Base-by-base conservation (phyloP, 805 yeast genomes). In the Ogataea pilisensis region DNA sequence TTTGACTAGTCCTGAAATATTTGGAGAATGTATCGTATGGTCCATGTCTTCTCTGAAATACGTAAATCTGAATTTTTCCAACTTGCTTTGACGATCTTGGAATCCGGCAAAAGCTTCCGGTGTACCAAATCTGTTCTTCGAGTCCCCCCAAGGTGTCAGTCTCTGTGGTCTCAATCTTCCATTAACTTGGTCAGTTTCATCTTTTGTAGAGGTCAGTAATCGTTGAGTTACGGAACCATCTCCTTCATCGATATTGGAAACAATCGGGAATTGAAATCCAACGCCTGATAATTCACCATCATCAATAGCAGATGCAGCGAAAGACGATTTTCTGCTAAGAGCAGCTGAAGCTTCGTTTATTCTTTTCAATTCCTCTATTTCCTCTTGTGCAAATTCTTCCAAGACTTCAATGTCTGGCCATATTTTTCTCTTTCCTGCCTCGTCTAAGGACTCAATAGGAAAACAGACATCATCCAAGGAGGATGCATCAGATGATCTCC, bases 381-480 rank as follows among this genome's bases (percentile, higher is more conserved):
- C 97, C 48, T 83, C 83, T 25, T 66, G 69, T 1, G 88, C 80
- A 63, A 80, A 91, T 46, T 89, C 95, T 48, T 81, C 82, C 48
- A 91, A 66, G 0, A 85, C 77, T 25, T 68, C 56, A 14, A 87
- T 66, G 55, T 93, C 97, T 1, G 98, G 99, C 98, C 98, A 91
- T 34, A 61, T 54, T 46, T 65, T 68, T 20, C 54, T 53, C 28
- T 53, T 50, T 19, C 64, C 65, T 6, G 52, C 48, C 16, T 60
- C 68, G 34, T 58, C 59, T 7, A 57, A 38, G 34, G 75, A 77
- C 47, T 82, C 89, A 29, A 89, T 70, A 0, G 95, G 96, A 60
- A 88, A 79, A 56, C 96, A 91, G 20, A 91, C 99, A 63, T 91
- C 99, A 57, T 84, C 90, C 43, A 91, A 65, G 1, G 96, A 85